Conservation (phyloP, 2,329 filamentous ascomycete species). For the Bipolaris oryzae region DNA sequence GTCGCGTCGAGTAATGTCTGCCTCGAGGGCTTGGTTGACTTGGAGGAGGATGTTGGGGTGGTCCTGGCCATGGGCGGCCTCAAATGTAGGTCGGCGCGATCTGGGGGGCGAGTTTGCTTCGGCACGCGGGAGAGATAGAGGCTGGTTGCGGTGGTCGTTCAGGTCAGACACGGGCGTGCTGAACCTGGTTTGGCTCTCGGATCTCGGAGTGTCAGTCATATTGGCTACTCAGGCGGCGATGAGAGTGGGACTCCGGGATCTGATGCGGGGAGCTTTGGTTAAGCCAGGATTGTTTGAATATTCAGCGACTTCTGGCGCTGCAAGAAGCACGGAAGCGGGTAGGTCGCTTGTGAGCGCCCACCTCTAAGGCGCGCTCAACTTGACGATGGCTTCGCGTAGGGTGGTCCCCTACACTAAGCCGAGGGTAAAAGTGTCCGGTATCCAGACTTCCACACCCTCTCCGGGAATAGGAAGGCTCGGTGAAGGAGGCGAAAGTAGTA, state of each 20-base stretch:
- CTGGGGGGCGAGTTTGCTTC: constrained; percentile 59
- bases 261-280: constrained; percentile 13
- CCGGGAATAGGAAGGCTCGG: constrained; percentile 28
- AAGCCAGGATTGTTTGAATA: constrained; percentile 14
- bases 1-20: constrained; percentile 66
- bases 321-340: constrained; percentile 45
- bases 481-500: constrained; percentile 25
- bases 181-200: constrained; percentile 72
- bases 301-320: constrained; percentile 32
- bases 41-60: constrained; percentile 53
- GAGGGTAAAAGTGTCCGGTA: constrained; percentile 27
- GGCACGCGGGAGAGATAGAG: constrained; percentile 63
- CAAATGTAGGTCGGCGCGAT: constrained; percentile 72
- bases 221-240: constrained; percentile 43
- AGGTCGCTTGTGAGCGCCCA: constrained; percentile 63
- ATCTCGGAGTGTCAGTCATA: constrained; percentile 65
- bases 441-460: constrained; percentile 37
- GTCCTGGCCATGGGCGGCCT: constrained; percentile 62
- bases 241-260: constrained; percentile 30
- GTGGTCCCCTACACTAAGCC: constrained; percentile 55
- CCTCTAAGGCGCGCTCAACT: constrained; percentile 58
- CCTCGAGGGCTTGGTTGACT: constrained; percentile 54
- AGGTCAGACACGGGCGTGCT: constrained; percentile 78
- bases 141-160: constrained; percentile 82
- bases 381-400: constrained; percentile 57